Percentiles rank a stretch among this genome's conserved stretches.
Evolutionary conservation across 1,139 yeast genomes (phyloP).

Genomic region (Candida frijolesensis): DNA sequence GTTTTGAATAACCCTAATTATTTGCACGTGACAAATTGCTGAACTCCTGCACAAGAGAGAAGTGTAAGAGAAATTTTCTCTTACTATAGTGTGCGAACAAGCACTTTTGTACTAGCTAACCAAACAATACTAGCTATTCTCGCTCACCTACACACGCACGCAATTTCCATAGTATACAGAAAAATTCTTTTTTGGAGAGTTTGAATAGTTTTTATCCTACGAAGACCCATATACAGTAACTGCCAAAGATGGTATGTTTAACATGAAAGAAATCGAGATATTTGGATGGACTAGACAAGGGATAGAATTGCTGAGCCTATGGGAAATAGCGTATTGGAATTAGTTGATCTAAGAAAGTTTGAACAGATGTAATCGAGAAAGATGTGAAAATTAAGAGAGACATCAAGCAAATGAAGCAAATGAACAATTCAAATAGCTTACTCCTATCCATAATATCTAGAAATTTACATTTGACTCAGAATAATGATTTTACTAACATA

Average conservation of each 20-base stretch:
- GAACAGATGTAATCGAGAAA: neutral
- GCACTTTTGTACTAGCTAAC: neutral
- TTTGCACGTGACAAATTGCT: neutral
- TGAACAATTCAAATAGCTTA: neutral
- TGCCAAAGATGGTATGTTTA: slow-evolving; percentile 17
- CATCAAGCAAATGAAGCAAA: neutral
- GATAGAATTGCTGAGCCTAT: neutral
- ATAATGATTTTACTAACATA: slow-evolving; percentile 16
- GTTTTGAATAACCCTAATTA: neutral
- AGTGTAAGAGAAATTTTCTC: neutral
- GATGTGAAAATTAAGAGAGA: neutral
- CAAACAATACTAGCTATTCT: neutral
- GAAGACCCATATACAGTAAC: slow-evolving; percentile 10
- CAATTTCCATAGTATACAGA: slow-evolving; percentile 1
- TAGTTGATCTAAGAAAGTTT: neutral
- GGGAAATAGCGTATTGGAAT: neutral
- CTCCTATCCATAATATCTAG: neutral
- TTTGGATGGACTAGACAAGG: neutral
- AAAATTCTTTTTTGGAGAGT: slow-evolving; percentile 13
- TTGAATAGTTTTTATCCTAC: slow-evolving; percentile 6
- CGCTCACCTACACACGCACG: neutral
- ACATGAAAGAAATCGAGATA: neutral
- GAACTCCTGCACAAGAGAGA: neutral
- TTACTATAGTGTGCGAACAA: neutral
- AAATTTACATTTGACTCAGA: neutral